Evolutionary conservation across 1,284 basidiomycete species (phyloP), one percentile per base, ranked within the genome.

Genomic region (Sporisorium iseilematis-ciliati): DNA sequence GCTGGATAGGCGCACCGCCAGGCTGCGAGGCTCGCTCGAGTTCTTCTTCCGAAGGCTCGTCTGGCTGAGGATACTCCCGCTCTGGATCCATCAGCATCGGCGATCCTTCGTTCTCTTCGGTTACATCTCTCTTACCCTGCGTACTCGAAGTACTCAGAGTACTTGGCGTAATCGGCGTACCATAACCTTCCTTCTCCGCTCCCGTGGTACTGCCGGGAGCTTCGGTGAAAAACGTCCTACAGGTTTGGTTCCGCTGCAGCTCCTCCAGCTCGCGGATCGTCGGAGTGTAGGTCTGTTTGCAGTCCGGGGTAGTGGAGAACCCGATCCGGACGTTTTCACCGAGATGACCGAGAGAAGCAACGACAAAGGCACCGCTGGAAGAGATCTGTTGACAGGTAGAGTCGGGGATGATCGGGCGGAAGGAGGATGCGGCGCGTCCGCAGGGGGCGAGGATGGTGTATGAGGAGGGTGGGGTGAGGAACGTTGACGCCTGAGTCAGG

Each of bases 311-410:
- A 8, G 52, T 7, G 0, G 57, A 60, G 49, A 70, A 70, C 18
- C 56, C 67, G 14, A 70, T 16, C 23, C 38, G 11, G 49, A 43
- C 29, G 21, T 16, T n/a, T 6, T 26, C 2, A 0, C 49, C 33
- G 8, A 20, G 0, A 1, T 14, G 16, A 5, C 48, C 48, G 11
- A 57, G 38, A 3, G 18, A 18, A 7, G 42, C 38, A 33, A 70
- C 35, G 48, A n/a, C 48, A 38, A 70, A 70, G 2, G 67, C 56
- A 33, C 67, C 67, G 33, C 18, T 49, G 25, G 43, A 18, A 0
- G 66, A 69, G 49, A 70, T 57, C 23, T 51, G 26, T 26, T 70
- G 67, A 14, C 67, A 70, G 2, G 5, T 25, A 7, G 48, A 48
- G 25, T 64, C 67, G 4, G 61, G 61, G 1, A 70, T 54, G 26